A percentile compares a stretch with the other conserved stretches of the same genome.
Conservation (phyloP, 2,329 filamentous ascomycete species). For the Zasmidium citrigriseum region DNA sequence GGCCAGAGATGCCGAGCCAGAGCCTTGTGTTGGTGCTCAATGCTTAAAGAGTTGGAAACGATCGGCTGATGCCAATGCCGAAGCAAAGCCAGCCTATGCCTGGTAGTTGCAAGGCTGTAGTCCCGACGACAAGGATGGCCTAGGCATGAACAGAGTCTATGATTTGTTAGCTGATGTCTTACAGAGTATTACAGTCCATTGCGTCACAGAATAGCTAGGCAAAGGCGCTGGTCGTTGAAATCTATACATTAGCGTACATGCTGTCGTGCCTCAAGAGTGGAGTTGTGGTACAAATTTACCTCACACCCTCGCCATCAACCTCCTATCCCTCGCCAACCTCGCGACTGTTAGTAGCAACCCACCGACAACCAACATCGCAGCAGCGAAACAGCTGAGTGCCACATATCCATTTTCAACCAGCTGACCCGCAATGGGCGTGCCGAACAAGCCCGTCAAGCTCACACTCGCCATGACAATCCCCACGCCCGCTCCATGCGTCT, state of each 20-base stretch:
- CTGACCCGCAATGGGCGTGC: conserved; percentile 25
- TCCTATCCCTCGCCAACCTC: conserved; percentile 8
- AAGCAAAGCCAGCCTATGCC: background rate
- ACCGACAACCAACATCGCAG: conserved; percentile 21
- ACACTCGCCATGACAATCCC: conserved; percentile 46
- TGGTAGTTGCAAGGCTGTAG: no score
- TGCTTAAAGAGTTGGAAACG: background rate
- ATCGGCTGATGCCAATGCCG: background rate
- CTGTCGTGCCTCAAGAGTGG: no score
- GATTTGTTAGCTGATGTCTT: no score
- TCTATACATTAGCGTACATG: no score
- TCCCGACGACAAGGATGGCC: no score
- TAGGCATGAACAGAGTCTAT: no score
- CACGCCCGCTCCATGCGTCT: conserved; percentile 45
- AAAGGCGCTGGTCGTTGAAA: no score
- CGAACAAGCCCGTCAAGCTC: conserved; percentile 40
- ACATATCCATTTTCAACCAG: conserved; percentile 23
- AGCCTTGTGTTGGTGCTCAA: no score
- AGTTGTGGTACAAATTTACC: no score
- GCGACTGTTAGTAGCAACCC: conserved; percentile 9
- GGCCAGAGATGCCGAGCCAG: no score
- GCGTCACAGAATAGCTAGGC: no score
- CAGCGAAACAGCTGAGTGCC: conserved; percentile 19
- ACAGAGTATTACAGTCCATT: no score
- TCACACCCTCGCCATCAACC: conserved; percentile 9